Conservation (phyloP, 805 yeast genomes). For the Candida khao-thaluensis region DNA sequence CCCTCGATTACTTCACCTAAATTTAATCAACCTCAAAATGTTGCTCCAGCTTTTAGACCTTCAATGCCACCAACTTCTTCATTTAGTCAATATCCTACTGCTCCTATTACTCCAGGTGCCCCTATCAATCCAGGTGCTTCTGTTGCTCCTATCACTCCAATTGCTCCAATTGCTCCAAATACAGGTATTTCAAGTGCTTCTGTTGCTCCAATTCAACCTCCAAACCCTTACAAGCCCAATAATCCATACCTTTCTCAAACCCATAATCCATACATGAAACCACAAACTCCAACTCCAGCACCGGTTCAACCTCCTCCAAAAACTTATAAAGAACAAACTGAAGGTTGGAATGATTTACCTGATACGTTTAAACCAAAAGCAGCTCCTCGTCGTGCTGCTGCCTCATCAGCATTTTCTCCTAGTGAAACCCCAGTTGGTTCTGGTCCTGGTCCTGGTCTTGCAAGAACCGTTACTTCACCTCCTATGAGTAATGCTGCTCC, state of each 20-base stretch:
- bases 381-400: conserved; percentile 44
- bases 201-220: conserved; percentile 2
- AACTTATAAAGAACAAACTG: conserved; percentile 46
- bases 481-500: conserved; percentile 6
- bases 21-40: conserved; percentile 11
- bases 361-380: conserved; percentile 44
- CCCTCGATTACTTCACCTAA: conserved; percentile 13
- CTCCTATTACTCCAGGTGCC: background rate
- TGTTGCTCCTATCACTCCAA: background rate
- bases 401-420: conserved; percentile 32
- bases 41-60: conserved; percentile 16
- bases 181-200: conserved; percentile 2
- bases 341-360: conserved; percentile 75
- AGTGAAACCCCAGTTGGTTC: conserved; percentile 13
- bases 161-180: background rate
- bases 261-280: conserved; percentile 35
- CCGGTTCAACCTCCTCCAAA: conserved; percentile 26
- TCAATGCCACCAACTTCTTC: conserved; percentile 2
- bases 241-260: conserved; percentile 18
- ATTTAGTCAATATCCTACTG: background rate
- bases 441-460: conserved; percentile 10
- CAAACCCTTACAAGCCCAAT: conserved; percentile 20
- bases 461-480: conserved; percentile 11
- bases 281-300: conserved; percentile 21
- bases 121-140: background rate